Conservation (phyloP, 2,329 filamentous ascomycete species). For the Neopestalotiopsis rosae region DNA sequence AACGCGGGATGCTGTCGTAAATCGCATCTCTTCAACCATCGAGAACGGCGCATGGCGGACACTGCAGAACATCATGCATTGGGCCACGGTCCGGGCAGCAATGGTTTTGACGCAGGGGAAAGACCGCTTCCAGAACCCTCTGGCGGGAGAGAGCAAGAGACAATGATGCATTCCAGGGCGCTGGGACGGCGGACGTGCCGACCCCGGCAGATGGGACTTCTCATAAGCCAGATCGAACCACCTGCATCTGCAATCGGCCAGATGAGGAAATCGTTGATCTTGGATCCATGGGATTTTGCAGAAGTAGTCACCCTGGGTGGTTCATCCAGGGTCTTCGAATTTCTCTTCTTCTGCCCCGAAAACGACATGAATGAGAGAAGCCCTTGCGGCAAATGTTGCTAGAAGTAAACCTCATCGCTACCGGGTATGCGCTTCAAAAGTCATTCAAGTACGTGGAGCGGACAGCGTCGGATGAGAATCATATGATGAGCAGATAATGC, state of each 20-base stretch:
- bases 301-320: background rate
- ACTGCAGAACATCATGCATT: background rate
- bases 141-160: background rate
- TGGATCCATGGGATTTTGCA: background rate
- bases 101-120: background rate
- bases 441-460: background rate
- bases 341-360: background rate
- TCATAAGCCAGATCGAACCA: background rate
- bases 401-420: background rate
- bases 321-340: background rate
- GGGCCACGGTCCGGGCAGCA: background rate
- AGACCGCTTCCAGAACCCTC: background rate
- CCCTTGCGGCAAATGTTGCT: background rate
- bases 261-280: conserved; percentile 1
- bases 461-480: background rate
- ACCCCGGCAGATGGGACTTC: background rate
- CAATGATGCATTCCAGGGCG: background rate
- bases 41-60: background rate
- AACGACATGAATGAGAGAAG: background rate
- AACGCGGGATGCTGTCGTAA: background rate
- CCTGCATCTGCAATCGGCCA: conserved; percentile 8
- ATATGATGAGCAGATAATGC: conserved; percentile 5
- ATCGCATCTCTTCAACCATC: background rate
- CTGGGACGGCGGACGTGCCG: background rate
- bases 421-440: background rate